Evolutionary conservation across 2,329 filamentous ascomycete genomes (phyloP).

Genomic region (Cladosporium sp.): DNA sequence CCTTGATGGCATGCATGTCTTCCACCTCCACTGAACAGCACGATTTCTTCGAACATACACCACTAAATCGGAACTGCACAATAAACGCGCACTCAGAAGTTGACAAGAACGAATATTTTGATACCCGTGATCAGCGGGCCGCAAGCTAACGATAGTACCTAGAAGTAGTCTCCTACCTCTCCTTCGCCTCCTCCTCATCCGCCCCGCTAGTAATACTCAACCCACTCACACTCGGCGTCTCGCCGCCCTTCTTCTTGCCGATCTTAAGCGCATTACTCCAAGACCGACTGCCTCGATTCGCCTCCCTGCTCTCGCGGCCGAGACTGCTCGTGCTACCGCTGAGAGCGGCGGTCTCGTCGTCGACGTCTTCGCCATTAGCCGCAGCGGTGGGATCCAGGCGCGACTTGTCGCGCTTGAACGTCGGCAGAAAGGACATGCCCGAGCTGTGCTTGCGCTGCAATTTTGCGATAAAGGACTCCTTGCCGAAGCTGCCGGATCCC

Average conservation of each 20-base stretch:
- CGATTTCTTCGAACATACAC: no score
- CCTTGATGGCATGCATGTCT: no score
- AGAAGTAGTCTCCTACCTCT: background rate
- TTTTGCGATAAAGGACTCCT: slow-evolving; percentile 48
- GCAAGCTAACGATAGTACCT: no score
- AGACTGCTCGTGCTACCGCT: slow-evolving; percentile 15
- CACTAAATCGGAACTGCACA: no score
- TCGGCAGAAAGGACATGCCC: slow-evolving; percentile 40
- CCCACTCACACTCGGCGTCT: slow-evolving; percentile 45
- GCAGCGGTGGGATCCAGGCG: slow-evolving; percentile 25
- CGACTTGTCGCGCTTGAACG: slow-evolving; percentile 35
- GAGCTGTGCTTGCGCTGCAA: slow-evolving; percentile 45
- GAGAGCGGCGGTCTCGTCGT: slow-evolving; percentile 25
- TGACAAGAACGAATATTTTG: no score
- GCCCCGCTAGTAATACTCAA: slow-evolving; percentile 40
- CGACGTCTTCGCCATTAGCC: slow-evolving; percentile 18
- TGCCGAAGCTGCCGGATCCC: slow-evolving; percentile 31
- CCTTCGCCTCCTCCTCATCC: slow-evolving; percentile 18
- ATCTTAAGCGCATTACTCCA: slow-evolving; percentile 45
- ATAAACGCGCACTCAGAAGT: no score
- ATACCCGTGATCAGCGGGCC: no score
- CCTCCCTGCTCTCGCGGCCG: slow-evolving; percentile 28
- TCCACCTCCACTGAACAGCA: no score
- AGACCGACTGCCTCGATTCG: slow-evolving; percentile 28
- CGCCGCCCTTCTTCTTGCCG: slow-evolving; percentile 30